A percentile compares a stretch with the other conserved stretches of the same genome.
These are phyloP conservation scores for Colletotrichum chlorophyti DNA, from an alignment of 2,329 filamentous ascomycete genomes.

Conservation along the genomic window DNA sequence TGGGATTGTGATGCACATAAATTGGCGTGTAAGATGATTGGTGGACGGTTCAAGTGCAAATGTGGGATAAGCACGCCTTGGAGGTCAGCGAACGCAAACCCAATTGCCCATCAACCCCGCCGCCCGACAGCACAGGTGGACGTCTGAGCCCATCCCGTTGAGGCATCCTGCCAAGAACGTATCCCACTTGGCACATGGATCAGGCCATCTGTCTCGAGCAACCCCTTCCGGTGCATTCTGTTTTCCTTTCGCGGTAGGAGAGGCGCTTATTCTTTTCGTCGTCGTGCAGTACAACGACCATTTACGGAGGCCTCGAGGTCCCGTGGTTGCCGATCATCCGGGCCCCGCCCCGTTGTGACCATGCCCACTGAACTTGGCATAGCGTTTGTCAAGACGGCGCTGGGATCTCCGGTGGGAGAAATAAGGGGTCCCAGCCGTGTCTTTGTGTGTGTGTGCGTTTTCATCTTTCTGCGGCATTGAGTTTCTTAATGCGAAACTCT, in stretches of 20 bases:
- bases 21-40: conserved; percentile 20
- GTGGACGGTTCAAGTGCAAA: too few relatives aligned
- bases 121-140: not conserved
- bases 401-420: not conserved
- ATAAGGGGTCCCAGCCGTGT: not conserved
- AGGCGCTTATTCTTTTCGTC: not conserved
- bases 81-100: not conserved
- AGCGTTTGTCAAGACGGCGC: conserved; percentile 4
- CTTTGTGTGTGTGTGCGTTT: too few relatives aligned
- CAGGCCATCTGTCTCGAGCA: not conserved
- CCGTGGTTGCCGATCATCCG: conserved; percentile 12
- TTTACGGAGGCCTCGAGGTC: not conserved
- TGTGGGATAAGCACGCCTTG: not conserved
- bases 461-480: too few relatives aligned
- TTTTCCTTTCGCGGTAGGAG: not conserved
- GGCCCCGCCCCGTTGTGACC: conserved; percentile 4
- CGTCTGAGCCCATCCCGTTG: not conserved
- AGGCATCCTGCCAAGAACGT: not conserved
- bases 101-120: not conserved
- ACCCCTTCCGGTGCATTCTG: not conserved
- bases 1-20: conserved; percentile 1
- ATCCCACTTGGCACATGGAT: conserved; percentile 3
- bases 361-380: conserved; percentile 9
- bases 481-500: conserved; percentile 1
- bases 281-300: not conserved